Conservation (phyloP, 1,139 yeast genomes). For the Pneumocystis murina region DNA sequence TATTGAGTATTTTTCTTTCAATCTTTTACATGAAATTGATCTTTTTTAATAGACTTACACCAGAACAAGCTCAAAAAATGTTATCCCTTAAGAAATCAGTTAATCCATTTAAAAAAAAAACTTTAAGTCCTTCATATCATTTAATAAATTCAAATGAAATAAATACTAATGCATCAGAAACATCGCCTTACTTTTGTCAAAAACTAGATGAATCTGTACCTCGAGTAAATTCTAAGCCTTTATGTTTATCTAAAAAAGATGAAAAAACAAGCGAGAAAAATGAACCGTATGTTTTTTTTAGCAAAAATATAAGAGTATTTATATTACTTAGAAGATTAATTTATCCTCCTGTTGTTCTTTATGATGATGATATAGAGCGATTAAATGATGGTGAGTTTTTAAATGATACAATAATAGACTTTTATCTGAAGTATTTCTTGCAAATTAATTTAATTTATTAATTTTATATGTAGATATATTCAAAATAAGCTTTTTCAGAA, state of each 20-base stretch:
- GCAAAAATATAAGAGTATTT: not conserved
- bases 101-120: not conserved
- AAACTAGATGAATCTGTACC: not conserved
- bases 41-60: not conserved
- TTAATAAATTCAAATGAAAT: not conserved
- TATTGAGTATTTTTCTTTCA: not conserved
- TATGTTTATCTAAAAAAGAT: not conserved
- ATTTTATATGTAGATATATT: constrained; percentile 3
- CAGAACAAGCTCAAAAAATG: not conserved
- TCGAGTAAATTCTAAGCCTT: not conserved
- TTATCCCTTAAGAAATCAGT: not conserved
- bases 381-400: constrained; percentile 27
- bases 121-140: not conserved
- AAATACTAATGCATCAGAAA: not conserved
- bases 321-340: not conserved
- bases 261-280: not conserved
- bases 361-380: constrained; percentile 22
- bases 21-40: not conserved
- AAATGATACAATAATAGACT: constrained; percentile 30
- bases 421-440: constrained; percentile 22
- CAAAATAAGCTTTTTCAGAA: constrained; percentile 1
- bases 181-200: not conserved
- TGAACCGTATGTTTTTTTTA: not conserved
- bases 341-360: not conserved
- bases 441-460: constrained; percentile 4